These are phyloP conservation scores for Syzygium oleosum DNA, from an alignment of 345 rosid genomes.

Conservation along the genomic window DNA sequence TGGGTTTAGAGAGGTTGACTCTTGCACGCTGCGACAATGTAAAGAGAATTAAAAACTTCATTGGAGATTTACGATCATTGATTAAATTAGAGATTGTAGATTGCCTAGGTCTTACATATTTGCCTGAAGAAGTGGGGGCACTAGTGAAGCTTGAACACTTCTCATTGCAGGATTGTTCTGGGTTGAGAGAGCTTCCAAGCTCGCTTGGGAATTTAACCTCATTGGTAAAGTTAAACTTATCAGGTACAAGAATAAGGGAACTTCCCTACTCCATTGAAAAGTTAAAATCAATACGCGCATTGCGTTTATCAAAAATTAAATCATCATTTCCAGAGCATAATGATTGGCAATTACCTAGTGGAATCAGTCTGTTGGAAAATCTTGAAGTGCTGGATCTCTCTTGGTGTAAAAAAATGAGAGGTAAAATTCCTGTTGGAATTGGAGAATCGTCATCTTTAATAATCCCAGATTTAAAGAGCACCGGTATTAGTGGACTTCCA, in stretches of 20 bases:
- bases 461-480: no score
- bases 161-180: background rate
- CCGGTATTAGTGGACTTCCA: no score
- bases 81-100: background rate
- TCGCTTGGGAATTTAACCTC: background rate
- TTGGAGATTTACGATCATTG: background rate
- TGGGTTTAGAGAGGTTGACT: no score
- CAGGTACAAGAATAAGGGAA: no score
- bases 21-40: fast-evolving
- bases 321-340: fast-evolving
- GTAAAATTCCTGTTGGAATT: background rate
- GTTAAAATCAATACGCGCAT: background rate
- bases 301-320: background rate
- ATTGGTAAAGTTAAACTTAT: no score
- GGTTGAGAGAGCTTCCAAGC: background rate
- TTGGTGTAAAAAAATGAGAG: background rate
- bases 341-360: no score
- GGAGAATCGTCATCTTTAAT: no score
- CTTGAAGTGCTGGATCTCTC: no score
- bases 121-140: background rate
- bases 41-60: no score
- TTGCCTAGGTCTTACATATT: background rate
- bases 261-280: background rate
- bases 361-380: no score
- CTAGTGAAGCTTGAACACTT: background rate